Evolutionary conservation across 768 basidiomycete species (phyloP), one percentile per base, ranked within the genome.

Genomic region (Botryobasidium botryosum): DNA sequence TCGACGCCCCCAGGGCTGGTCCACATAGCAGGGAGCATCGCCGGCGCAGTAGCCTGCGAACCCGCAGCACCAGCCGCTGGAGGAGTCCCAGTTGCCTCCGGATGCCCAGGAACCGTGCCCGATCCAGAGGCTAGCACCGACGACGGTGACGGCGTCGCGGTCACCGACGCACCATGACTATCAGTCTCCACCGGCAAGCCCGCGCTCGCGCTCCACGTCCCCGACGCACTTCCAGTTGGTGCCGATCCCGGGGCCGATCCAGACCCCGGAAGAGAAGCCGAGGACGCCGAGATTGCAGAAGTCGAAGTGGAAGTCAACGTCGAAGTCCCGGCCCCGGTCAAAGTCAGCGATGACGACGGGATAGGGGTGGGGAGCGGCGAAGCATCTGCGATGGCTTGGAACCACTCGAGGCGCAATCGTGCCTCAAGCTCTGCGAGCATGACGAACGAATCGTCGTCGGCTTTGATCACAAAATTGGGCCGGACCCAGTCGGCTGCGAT

Each of bases 391-490:
- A 50, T n/a, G 17, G 49, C 49, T 10, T 41, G 27, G 21, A 27
- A 24, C 49, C 49, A 50, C 21, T 50, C 49, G 12, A 66, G 57
- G 26, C 67, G 48, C 27, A 68, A 44, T 28, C 64, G 54, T 42
- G 61, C 55, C 43, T 68, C 67, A 18, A 68, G 56, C 51, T 68
- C 67, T 21, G 59, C 57, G 18, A 68, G 53, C 46, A 65, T 62
- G 51, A 68, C 57, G 51, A 68, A 65, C 21, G 61, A 52, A 51
- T 68, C 67, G 44, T 68, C 65, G 53, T 68, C 67, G n/a, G 65
- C 64, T 53, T 68, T 68, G 52, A 65, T 60, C 36, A 68, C 61
- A 42, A 63, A 68, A 40, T 65, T 60, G 6, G 63, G 65, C 28
- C 56, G 52, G 38, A 52, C 59, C 52, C 57, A 60, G 26, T 52